These are phyloP conservation scores for Penicillium nordicum DNA, from an alignment of 2,329 filamentous ascomycete species.

Conservation along the genomic window DNA sequence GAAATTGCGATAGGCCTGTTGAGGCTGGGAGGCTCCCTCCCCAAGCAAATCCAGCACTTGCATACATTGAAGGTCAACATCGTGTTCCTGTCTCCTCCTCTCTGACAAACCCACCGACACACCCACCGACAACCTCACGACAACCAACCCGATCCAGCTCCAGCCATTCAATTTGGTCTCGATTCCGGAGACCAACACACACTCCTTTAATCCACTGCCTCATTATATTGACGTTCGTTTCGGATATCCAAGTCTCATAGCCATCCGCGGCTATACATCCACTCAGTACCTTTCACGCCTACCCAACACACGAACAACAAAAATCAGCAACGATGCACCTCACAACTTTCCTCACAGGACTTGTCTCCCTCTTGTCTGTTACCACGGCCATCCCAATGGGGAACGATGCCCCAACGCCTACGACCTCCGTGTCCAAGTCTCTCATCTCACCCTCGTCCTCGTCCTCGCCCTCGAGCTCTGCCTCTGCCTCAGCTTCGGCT, in stretches of 20 bases:
- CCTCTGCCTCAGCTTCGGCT: conserved; percentile 7
- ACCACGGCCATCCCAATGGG: conserved; percentile 14
- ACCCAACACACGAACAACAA: background rate
- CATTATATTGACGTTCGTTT: background rate
- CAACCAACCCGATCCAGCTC: conserved; percentile 11
- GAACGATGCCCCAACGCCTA: background rate
- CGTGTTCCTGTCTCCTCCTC: background rate
- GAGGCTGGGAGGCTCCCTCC: background rate
- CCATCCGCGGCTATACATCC: background rate
- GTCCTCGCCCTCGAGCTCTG: background rate
- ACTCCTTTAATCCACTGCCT: background rate
- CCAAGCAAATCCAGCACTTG: background rate
- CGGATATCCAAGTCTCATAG: background rate
- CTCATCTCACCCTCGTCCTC: conserved; percentile 1
- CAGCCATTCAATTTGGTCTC: conserved; percentile 16
- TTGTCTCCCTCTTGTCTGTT: conserved; percentile 13
- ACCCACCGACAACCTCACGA: background rate
- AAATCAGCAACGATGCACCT: conserved; percentile 10
- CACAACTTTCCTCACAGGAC: conserved; percentile 7
- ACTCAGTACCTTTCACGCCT: background rate
- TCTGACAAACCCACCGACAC: conserved; percentile 1
- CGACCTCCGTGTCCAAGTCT: background rate
- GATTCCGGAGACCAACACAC: background rate
- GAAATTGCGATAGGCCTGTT: background rate
- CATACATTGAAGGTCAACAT: background rate